These are phyloP conservation scores for Cryoendolithus antarcticus DNA, from an alignment of 2,329 filamentous ascomycete species.

Conservation along the genomic window DNA sequence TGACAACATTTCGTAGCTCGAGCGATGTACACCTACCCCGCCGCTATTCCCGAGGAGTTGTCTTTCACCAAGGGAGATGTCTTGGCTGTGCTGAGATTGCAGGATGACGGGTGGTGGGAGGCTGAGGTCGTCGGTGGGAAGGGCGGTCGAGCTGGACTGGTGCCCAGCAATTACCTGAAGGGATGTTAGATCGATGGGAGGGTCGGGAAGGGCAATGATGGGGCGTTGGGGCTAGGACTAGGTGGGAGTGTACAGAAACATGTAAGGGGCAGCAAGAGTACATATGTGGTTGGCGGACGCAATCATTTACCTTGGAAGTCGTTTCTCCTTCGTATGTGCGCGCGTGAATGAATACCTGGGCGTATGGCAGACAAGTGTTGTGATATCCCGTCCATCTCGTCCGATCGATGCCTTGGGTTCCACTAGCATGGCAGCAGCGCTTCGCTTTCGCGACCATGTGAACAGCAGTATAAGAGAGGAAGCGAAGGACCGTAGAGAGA, in stretches of 20 bases:
- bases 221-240: background rate
- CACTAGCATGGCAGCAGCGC: too few species aligned
- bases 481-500: too few species aligned
- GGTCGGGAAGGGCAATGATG: background rate
- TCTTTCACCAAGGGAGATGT: constrained; percentile 88
- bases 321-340: too few species aligned
- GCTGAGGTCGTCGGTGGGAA: constrained; percentile 69
- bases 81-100: constrained; percentile 73
- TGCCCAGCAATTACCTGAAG: constrained; percentile 57
- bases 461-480: too few species aligned
- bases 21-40: constrained; percentile 86
- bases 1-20: constrained; percentile 50
- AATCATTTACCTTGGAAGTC: too few species aligned
- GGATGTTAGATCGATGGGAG: constrained; percentile 28
- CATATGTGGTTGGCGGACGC: too few species aligned
- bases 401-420: too few species aligned
- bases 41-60: constrained; percentile 89
- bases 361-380: too few species aligned
- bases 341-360: too few species aligned
- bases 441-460: too few species aligned
- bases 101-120: constrained; percentile 99
- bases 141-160: constrained; percentile 42
- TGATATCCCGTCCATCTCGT: too few species aligned
- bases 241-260: constrained; percentile 2
- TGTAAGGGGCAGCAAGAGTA: too few species aligned